Evolutionary conservation across 2,329 filamentous ascomycete genomes (phyloP), one percentile per base, ranked within the genome.

Genomic region (Paracoccidioides brasiliensis): DNA sequence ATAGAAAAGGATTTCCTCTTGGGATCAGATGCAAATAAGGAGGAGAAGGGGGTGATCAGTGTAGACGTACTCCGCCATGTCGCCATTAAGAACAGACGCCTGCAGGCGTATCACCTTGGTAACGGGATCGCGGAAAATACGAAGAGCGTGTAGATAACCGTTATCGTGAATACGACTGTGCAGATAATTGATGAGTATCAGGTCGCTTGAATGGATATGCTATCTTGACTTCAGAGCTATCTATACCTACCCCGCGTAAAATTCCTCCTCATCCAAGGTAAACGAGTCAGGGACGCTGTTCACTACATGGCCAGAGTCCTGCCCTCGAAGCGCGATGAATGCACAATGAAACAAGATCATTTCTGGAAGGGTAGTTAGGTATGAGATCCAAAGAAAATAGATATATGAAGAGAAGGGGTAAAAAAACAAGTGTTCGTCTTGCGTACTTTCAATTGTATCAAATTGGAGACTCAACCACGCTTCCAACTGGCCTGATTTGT

Each of bases 341-440:
- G 76, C 77, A 58, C 74, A 77, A 63, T 78, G 80, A 65, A 82
- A 81, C 1, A 80, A 63, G 3, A 80, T 76, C 74, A 82, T 76
- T 50, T 72, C 76, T 79, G 48, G 3, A 35, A 10, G 35, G 37
- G 37, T n/a, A 38, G 38, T 56, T 41, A 48, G 50, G 35, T 56
- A 48, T 48, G 43, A 58, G 54, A 35, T 8, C 33, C 41, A 8
- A 40, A 12, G 15, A 37, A 14, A 40, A 14, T 32, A 5, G 5
- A n/a, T 33, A 41, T 40, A 38, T 4, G 14, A 8, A 54, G 46
- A 10, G 38, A 5, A 32, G 9, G 3, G 28, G 5, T 41, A 22
- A 22, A 46, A 46, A 49, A 3, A 15, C n/a, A 32, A 22, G n/a
- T 37, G 46, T 8, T 5, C 33, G 2, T 48, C 33, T 14, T 30